Evolutionary conservation across 2,329 filamentous ascomycete genomes (phyloP).

Genomic region (Nannizzia gypsea): DNA sequence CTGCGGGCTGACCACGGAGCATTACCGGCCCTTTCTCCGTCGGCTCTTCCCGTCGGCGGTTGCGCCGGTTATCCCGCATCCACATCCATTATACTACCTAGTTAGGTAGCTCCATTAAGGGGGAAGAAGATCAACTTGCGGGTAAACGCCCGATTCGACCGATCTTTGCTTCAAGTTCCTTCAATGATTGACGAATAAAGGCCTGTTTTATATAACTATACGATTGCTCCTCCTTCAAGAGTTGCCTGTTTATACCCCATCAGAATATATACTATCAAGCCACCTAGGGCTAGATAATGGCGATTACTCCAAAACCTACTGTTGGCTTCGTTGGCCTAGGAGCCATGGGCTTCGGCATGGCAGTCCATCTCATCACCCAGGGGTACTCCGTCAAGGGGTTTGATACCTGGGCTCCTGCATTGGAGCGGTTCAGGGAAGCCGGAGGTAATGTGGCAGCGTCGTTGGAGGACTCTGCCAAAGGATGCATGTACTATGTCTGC

Average conservation of each 20-base stretch:
- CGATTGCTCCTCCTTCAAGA: neutral
- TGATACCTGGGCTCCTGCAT: conserved; percentile 56
- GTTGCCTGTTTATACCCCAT: neutral
- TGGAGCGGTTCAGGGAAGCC: conserved; percentile 52
- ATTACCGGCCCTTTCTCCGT: neutral
- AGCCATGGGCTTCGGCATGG: conserved; percentile 76
- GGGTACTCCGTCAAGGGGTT: conserved; percentile 59
- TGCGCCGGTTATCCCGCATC: neutral
- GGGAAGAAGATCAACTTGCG: too few species aligned
- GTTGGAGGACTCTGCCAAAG: conserved; percentile 49
- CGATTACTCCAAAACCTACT: conserved; percentile 30
- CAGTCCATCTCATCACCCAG: conserved; percentile 56
- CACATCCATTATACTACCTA: too few species aligned
- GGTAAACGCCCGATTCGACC: neutral
- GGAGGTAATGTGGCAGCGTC: conserved; percentile 51
- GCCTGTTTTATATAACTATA: neutral
- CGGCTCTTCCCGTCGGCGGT: neutral
- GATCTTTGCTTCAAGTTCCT: neutral
- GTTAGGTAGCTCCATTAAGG: too few species aligned
- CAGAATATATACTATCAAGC: neutral
- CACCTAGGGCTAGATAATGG: neutral
- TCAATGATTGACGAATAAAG: neutral
- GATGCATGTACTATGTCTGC: conserved; percentile 51
- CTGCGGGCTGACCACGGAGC: neutral
- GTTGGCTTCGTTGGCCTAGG: conserved; percentile 64